Conservation (phyloP, 169 alveolate species). For the Cryptosporidium sp. region DNA sequence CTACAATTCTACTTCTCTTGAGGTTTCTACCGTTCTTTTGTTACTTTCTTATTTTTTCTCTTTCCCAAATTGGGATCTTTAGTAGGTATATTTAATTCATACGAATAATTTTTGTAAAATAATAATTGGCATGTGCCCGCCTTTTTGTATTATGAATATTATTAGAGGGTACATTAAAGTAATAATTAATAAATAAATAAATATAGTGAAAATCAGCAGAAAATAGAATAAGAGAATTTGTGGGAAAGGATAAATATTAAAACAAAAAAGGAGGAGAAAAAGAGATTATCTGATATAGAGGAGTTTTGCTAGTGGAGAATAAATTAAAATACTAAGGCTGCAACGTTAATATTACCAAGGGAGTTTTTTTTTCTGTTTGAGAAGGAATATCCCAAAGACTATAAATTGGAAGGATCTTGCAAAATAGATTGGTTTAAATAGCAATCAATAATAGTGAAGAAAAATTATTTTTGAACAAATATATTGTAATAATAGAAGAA, state of each 20-base stretch:
- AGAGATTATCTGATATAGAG: neutral
- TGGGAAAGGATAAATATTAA: neutral
- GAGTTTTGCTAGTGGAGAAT: neutral
- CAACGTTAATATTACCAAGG: neutral
- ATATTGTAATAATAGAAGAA: neutral
- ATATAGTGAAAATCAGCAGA: neutral
- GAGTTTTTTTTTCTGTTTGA: no score
- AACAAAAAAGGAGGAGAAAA: neutral
- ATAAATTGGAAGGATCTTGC: neutral
- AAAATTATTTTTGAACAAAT: neutral
- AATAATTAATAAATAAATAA: no score
- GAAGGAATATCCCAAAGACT: neutral
- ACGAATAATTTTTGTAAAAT: neutral
- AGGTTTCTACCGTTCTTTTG: neutral
- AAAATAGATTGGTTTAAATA: neutral
- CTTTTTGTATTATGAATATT: neutral
- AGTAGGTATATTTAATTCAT: no score
- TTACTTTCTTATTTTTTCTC: no score
- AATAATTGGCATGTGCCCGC: neutral
- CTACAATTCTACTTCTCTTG: neutral
- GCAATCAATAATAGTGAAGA: neutral
- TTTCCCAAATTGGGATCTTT: neutral
- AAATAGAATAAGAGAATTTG: neutral
- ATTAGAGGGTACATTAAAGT: slow-evolving; percentile 3
- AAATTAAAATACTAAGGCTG: neutral